Base-by-base conservation (phyloP, 495 filamentous ascomycete genomes). In the Penicillium pancosmium region DNA sequence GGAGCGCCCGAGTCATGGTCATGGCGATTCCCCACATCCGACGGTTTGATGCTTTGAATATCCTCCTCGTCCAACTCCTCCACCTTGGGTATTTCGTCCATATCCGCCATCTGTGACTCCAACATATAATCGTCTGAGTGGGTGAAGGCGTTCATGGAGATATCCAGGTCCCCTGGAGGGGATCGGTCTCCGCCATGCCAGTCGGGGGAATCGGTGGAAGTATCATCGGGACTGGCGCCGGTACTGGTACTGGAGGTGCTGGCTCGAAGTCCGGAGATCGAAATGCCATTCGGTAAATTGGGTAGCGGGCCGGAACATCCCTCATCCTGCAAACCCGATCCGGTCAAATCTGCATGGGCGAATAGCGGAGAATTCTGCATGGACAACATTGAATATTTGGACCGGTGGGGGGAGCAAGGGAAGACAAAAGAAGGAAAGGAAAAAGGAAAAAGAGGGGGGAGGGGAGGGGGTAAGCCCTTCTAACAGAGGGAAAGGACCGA, bases 21-120 rank as follows among this genome's bases (percentile, higher is more conserved):
- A 47, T 66, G 54, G 11, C 47, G 57, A 18, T 50, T 35, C 67
- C 68, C 75, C 65, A 68, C 69, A 38, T 68, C 72, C 12, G 68
- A 59, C 4, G 68, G 56, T 56, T 77, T 77, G 62, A 77, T 72
- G 61, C 60, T 66, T 27, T 70, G 67, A n/a, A 79, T 52, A 31
- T 71, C 68, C 31, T 78, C 71, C 25, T 75, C 76, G n/a, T 78
- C 76, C 56, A 78, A 21, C 65, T 79, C 76, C 55, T 80, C 78
- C 50, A 80, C 64, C 61, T 80, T 80, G 48, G 76, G 77, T 15
- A 60, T 59, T 15, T 64, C 67, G 19, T 51, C 62, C 59, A 70
- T 66, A 12, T 66, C 46, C 23, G n/a, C 55, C 10, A 68, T 52
- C 33, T 56, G 69, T 10, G 63, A 41, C 31, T 65, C 65, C 31